phyloP scores from a whole-genome alignment of 2,329 filamentous ascomycete species.

The Claviceps pusilla region DNA sequence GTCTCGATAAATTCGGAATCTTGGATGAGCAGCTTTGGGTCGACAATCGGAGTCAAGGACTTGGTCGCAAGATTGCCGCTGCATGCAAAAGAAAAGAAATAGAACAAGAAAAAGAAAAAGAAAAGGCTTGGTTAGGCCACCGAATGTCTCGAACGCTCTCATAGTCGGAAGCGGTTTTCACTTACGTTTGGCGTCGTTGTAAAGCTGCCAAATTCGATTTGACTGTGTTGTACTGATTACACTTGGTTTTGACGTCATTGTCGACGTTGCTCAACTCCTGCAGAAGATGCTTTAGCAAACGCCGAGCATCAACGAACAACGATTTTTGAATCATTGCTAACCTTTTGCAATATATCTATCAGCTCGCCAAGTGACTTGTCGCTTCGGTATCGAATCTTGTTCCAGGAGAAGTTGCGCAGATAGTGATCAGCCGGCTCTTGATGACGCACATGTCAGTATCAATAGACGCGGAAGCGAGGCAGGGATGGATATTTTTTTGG shows the following conservation, averaged over 20 bases:
- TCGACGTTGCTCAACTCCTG: slow-evolving; percentile 84
- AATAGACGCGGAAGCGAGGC: background rate
- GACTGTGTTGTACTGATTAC: slow-evolving; percentile 82
- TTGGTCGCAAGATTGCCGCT: slow-evolving; percentile 90
- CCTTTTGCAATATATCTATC: slow-evolving; percentile 78
- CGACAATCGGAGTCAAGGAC: slow-evolving; percentile 77
- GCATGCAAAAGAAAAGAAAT: background rate
- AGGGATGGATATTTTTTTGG: slow-evolving; percentile 8
- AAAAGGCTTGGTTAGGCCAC: background rate
- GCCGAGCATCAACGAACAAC: background rate
- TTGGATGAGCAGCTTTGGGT: slow-evolving; percentile 64
- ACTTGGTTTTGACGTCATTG: slow-evolving; percentile 89
- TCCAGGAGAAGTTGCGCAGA: slow-evolving; percentile 79
- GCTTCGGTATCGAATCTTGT: slow-evolving; percentile 90
- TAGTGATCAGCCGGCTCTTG: slow-evolving; percentile 93
- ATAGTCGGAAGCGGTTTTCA: background rate
- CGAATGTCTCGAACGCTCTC: background rate
- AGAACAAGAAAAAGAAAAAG: too few species aligned
- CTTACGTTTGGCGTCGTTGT: slow-evolving; percentile 76
- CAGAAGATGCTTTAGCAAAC: background rate
- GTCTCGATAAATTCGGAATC: slow-evolving; percentile 96
- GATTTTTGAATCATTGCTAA: slow-evolving; percentile 16
- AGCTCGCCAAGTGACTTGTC: slow-evolving; percentile 82
- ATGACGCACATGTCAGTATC: background rate
- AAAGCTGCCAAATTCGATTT: slow-evolving; percentile 71